These are phyloP conservation scores for Dimocarpus longan DNA, from an alignment of 345 rosid genomes.

Conservation along the genomic window DNA sequence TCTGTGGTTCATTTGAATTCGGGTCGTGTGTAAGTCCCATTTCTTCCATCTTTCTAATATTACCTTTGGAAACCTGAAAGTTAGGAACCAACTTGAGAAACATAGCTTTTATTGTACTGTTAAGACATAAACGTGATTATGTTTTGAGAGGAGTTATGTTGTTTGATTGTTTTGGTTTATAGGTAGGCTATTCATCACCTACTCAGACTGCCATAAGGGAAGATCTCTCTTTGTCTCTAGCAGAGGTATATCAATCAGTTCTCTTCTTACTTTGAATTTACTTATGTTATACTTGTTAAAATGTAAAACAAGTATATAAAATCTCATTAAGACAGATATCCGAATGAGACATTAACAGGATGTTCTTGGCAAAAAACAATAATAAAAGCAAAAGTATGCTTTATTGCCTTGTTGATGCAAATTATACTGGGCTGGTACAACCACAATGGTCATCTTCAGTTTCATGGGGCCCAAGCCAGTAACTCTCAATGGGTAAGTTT, in stretches of 20 bases:
- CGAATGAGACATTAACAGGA: background rate
- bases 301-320: no score
- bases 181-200: conserved; percentile 93
- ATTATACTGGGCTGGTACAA: background rate
- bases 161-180: conserved; percentile 26
- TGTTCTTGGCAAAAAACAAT: background rate
- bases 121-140: no score
- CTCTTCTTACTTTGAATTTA: background rate
- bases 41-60: background rate
- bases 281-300: no score
- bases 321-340: background rate
- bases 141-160: background rate
- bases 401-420: background rate
- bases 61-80: background rate
- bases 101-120: background rate
- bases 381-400: background rate
- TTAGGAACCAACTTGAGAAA: background rate
- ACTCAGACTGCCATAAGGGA: conserved; percentile 76
- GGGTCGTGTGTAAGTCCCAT: conserved; percentile 74
- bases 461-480: background rate
- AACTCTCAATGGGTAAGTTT: background rate
- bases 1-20: conserved; percentile 80
- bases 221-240: conserved; percentile 66
- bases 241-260: conserved; percentile 46
- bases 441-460: background rate